A percentile compares a stretch with the other conserved stretches of the same genome.
Conservation (phyloP, 805 yeast species). For the Starmera quercuum region DNA sequence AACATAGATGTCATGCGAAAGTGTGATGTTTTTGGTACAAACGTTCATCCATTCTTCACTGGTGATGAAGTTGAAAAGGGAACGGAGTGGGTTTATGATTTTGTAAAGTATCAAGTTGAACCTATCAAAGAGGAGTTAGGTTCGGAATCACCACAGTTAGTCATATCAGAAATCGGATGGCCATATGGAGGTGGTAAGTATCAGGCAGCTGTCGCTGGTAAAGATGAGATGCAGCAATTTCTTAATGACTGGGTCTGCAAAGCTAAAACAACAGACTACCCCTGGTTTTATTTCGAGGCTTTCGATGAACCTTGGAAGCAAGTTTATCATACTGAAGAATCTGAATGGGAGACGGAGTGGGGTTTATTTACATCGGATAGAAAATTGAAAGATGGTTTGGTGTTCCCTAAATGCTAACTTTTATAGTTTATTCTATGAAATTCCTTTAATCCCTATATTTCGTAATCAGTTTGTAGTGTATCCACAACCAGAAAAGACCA, state of each 20-base stretch:
- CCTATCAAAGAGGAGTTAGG: constrained; percentile 25
- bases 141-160: constrained; percentile 22
- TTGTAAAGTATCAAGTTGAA: constrained; percentile 33
- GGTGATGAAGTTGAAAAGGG: constrained; percentile 44
- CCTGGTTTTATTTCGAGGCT: constrained; percentile 61
- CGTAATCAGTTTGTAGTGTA: constrained; percentile 40
- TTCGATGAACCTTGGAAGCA: constrained; percentile 70
- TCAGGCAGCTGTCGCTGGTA: constrained; percentile 39
- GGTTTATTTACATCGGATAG: constrained; percentile 50
- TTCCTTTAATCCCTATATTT: background rate
- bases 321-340: constrained; percentile 38
- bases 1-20: constrained; percentile 28
- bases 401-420: constrained; percentile 24
- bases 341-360: constrained; percentile 67
- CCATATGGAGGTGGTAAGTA: constrained; percentile 54
- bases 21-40: constrained; percentile 55
- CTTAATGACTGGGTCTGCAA: constrained; percentile 45
- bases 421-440: background rate
- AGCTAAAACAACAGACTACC: constrained; percentile 26
- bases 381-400: constrained; percentile 33
- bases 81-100: constrained; percentile 45
- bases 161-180: constrained; percentile 67
- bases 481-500: constrained; percentile 76
- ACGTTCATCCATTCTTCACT: constrained; percentile 61
- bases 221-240: constrained; percentile 36